phyloP scores from a whole-genome alignment of 1,284 basidiomycete species.

The Microbotryum silenes-acaulis region DNA sequence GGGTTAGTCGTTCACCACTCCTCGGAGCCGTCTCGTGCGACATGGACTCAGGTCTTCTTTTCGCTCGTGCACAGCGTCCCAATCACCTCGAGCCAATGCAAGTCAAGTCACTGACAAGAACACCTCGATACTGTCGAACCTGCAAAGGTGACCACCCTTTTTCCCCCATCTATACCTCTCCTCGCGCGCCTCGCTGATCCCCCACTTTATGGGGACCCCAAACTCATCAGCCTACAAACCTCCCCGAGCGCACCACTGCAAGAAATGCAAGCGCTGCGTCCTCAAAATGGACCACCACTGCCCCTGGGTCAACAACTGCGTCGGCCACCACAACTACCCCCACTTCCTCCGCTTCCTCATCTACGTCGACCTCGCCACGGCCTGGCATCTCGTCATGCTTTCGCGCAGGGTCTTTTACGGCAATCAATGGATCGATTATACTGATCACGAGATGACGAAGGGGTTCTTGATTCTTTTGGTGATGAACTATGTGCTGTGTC shows the following conservation, averaged over 20 bases:
- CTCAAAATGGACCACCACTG: conserved; percentile 88
- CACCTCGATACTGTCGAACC: conserved; percentile 71
- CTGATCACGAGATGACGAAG: too few relatives aligned
- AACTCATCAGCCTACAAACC: conserved; percentile 43
- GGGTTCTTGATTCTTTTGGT: conserved; percentile 41
- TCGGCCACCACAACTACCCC: conserved; percentile 80
- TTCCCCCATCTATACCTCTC: not conserved
- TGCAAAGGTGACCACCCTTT: conserved; percentile 41
- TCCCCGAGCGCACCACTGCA: conserved; percentile 72
- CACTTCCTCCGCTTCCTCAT: conserved; percentile 89
- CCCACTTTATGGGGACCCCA: too few relatives aligned
- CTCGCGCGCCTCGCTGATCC: not conserved
- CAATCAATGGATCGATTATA: too few relatives aligned
- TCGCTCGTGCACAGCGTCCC: too few relatives aligned
- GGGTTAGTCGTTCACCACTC: conserved; percentile 51
- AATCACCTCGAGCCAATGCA: conserved; percentile 48
- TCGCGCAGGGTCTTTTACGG: too few relatives aligned
- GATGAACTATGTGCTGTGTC: conserved; percentile 74
- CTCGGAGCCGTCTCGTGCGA: not conserved
- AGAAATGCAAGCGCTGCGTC: conserved; percentile 67
- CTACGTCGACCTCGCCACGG: conserved; percentile 68
- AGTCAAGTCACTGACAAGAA: conserved; percentile 73
- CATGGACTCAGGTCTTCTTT: not conserved
- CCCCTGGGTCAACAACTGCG: conserved; percentile 62
- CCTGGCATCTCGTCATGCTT: too few relatives aligned